Percentiles rank a stretch among this genome's conserved stretches.
Evolutionary conservation across 306 rosid species (phyloP).

Genomic region (Rosa lucieae): DNA sequence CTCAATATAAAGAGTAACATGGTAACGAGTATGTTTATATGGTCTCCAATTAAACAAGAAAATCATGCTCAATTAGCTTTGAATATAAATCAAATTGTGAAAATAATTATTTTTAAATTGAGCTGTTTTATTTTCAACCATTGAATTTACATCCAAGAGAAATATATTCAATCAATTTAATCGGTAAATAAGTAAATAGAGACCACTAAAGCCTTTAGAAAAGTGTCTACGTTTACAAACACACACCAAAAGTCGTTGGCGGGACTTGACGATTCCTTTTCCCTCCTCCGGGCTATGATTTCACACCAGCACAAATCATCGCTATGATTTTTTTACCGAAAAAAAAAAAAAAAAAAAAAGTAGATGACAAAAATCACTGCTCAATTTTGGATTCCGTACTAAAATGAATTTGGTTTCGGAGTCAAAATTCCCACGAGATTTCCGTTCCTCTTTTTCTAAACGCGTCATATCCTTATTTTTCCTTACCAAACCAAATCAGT

Average conservation of each 20-base stretch:
- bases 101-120: too few species aligned
- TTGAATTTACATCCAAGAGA: too few species aligned
- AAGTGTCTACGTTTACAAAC: too few species aligned
- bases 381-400: background rate
- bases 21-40: background rate
- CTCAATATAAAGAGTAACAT: background rate
- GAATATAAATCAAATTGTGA: too few species aligned
- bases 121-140: too few species aligned
- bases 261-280: too few species aligned
- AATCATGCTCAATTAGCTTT: too few species aligned
- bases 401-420: background rate
- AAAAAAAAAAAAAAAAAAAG: background rate
- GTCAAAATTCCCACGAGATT: conserved; percentile 32
- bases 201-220: too few species aligned
- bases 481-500: conserved; percentile 21
- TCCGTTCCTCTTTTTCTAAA: conserved; percentile 16
- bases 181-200: too few species aligned
- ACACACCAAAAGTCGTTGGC: too few species aligned
- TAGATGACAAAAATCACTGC: background rate
- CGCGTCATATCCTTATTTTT: conserved; percentile 25
- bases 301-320: background rate
- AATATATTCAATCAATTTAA: too few species aligned
- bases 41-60: too few species aligned
- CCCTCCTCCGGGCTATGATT: background rate
- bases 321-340: background rate